A percentile compares a stretch with the other conserved stretches of the same genome.
phyloP scores from a whole-genome alignment of 768 basidiomycete species.

The Suillus subluteus region DNA sequence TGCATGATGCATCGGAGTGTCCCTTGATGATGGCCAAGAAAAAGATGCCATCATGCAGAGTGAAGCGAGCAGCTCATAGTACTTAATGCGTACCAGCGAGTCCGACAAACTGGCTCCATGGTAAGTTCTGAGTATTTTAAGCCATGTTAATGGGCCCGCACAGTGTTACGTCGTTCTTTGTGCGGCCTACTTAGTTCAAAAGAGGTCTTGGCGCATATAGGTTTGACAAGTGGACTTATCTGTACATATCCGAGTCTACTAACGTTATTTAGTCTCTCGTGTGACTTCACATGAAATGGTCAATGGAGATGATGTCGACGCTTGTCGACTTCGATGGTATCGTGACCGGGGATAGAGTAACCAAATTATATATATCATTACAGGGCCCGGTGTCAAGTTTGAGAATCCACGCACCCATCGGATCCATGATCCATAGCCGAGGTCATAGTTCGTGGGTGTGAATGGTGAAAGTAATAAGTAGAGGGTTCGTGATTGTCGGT shows the following conservation, averaged over 20 bases:
- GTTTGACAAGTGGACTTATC: not conserved
- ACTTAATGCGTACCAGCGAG: conserved; percentile 31
- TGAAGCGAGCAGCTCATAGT: not conserved
- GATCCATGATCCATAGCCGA: not conserved
- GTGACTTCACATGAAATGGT: conserved; percentile 51
- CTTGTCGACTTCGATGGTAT: conserved; percentile 47
- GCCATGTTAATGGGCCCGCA: not conserved
- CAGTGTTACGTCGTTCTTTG: not conserved
- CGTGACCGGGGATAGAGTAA: conserved; percentile 43
- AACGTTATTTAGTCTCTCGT: conserved; percentile 35
- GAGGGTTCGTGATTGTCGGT: not conserved
- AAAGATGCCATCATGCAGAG: not conserved
- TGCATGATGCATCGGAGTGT: not conserved
- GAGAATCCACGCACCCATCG: not conserved
- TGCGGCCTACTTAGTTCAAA: not conserved
- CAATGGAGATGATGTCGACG: conserved; percentile 38
- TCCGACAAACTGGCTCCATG: conserved; percentile 34
- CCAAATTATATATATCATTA: conserved; percentile 16
- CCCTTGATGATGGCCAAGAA: not conserved
- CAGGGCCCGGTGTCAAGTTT: not conserved
- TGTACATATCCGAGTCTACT: not conserved
- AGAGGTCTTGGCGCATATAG: not conserved
- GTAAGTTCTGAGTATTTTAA: conserved; percentile 32
- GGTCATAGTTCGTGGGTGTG: not conserved
- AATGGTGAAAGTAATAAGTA: not conserved